These are phyloP conservation scores for Ophiostoma sp. DNA, from an alignment of 2,329 filamentous ascomycete species.

Conservation along the genomic window DNA sequence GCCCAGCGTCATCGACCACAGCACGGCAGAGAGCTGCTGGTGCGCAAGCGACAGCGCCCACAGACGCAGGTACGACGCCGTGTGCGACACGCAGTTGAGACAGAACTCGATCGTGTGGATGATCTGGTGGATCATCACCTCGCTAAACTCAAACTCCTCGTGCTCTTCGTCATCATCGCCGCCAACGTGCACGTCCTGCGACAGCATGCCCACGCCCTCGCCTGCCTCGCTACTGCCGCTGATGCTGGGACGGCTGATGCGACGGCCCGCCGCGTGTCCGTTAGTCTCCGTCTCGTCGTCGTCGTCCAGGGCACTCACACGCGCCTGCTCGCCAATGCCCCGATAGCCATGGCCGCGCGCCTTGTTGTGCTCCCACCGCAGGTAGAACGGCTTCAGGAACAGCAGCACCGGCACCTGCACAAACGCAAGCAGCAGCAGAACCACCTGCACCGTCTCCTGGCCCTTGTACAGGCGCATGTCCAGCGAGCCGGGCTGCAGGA, in stretches of 20 bases:
- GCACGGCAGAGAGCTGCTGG: conserved; percentile 90
- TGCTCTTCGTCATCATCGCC: conserved; percentile 57
- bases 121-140: conserved; percentile 97
- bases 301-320: conserved; percentile 84
- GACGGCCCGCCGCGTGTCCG: conserved; percentile 43
- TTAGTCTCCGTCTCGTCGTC: conserved; percentile 63
- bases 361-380: conserved; percentile 87
- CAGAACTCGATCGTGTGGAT: conserved; percentile 99
- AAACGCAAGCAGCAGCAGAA: conserved; percentile 76
- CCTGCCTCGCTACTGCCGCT: conserved; percentile 57
- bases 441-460: conserved; percentile 69
- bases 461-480: conserved; percentile 72
- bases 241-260: conserved; percentile 26
- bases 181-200: conserved; percentile 53
- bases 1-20: conserved; percentile 93
- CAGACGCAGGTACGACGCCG: conserved; percentile 94
- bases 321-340: conserved; percentile 81
- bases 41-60: conserved; percentile 97
- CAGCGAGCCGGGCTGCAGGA: conserved; percentile 73
- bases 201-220: conserved; percentile 82
- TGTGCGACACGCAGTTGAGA: conserved; percentile 97
- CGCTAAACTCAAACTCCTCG: conserved; percentile 94
- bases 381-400: conserved; percentile 92
- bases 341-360: conserved; percentile 85
- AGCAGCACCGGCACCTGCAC: conserved; percentile 84